Evolutionary conservation across 306 rosid genomes (phyloP), one percentile per base, ranked within the genome.

Genomic region (Prunus armeniaca): DNA sequence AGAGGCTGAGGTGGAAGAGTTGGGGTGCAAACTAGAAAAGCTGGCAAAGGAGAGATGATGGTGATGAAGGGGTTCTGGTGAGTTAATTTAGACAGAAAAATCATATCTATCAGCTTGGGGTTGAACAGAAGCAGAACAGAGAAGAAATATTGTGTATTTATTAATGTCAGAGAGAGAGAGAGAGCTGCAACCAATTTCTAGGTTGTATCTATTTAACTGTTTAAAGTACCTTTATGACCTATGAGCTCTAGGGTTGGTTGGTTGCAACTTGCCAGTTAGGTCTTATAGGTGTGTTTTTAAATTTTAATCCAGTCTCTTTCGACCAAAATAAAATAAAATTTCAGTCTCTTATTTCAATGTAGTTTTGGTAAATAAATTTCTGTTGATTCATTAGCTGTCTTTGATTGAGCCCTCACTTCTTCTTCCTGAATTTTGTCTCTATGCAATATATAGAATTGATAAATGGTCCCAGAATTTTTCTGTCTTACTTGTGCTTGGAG

Each of bases 81-180:
- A 78, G 69, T 75, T 47, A 82, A 81, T 72, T 71, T 65, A 71
- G 76, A 73, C 41, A 30, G 74, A 81, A 57, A 76, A 65, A 65
- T 49, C 65, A 58, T 64, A 78, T 74, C 79, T 73, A 78, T 83
- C 87, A 70, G 82, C 65, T 68, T 73, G 78, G 71, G 76, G 84
- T 83, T 76, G 54, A 60, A 76, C 50, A 75, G 60, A 54, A 41
- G 46, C 69, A 74, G 20, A 55, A 64, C 61, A 38, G 52, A 43
- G 13, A 51, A 43, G 41, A 52, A 72, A 47, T 55, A 65, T 77
- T 62, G 30, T 58, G 67, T 77, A 82, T 70, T 79, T 81, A 76
- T 68, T 61, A 0, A 51, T 72, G n/a, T 30, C 52, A 58, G 74
- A 34, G 86, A 69, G 61, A 54, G 32, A 22, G 79, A 24, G 72